Conservation (phyloP, 352 stramenopile species). For the Pythium rhizo-oryzae region DNA sequence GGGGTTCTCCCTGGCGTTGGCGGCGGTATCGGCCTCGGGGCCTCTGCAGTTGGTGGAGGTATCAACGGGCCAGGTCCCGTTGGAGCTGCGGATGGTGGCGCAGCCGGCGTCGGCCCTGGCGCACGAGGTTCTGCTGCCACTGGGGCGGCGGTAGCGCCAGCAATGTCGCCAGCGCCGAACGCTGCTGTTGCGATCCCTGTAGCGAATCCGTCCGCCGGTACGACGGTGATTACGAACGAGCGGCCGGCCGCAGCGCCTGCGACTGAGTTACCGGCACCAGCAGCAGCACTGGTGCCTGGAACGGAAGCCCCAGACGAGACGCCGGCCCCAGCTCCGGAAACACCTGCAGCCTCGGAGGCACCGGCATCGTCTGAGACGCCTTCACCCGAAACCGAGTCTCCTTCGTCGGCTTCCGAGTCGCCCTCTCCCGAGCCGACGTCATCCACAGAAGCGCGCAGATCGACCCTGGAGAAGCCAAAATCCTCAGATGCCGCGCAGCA, state of each 20-base stretch:
- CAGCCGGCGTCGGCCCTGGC: no score
- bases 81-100: no score
- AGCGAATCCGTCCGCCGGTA: neutral
- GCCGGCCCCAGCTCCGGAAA: neutral
- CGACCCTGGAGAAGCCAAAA: neutral
- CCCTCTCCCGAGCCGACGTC: neutral
- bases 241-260: neutral
- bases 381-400: neutral
- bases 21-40: neutral
- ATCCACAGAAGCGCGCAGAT: conserved; percentile 2
- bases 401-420: no score
- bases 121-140: neutral
- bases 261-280: neutral
- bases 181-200: neutral
- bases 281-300: neutral
- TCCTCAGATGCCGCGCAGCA: no score
- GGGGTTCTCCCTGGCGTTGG: neutral
- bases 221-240: neutral
- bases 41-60: neutral
- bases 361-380: neutral
- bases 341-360: neutral
- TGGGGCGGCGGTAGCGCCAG: neutral
- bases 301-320: neutral
- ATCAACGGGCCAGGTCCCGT: no score
- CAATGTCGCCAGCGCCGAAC: neutral